Evolutionary conservation across 73 alveolate genomes (phyloP), one percentile per base, ranked within the genome.

Genomic region (Paramecium tetraurelia): DNA sequence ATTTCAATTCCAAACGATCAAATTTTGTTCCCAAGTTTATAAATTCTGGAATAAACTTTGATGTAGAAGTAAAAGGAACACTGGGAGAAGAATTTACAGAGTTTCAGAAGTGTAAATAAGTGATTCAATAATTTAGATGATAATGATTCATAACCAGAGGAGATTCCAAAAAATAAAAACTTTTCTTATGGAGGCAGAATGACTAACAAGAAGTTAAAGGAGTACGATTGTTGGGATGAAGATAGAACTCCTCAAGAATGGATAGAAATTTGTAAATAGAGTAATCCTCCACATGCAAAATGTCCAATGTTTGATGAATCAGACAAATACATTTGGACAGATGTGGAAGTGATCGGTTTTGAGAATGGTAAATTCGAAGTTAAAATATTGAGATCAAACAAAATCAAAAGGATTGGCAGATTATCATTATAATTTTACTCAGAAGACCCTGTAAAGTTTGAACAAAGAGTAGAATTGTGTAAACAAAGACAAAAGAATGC

Each of bases 181-280:
- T 89, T 89, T 38, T 84, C 89, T 12, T 58, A 71, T 71, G 87
- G 87, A 70, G 94, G 94, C 2, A 77, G 76, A 18, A 89, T 46
- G 53, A 89, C 94, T 14, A 89, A 89, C 44, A 89, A 89, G 20
- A 70, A 71, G 18, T 88, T 89, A 21, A 77, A 83, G 48, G 84
- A 89, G 22, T 89, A 89, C 72, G 94, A 89, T 46, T 89, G 94
- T 46, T 89, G 94, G 94, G 92, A 89, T 89, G 94, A 89, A 89
- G 94, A 89, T 20, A 89, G 57, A n/a, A 71, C 94, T 7, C 94
- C 94, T 5, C 33, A 71, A 44, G 40, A 69, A 89, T 89, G 89
- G 92, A 4, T 89, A 24, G 89, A 68, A 70, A 31, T 59, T 12
- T 68, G 71, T 63, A 44, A 43, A 69, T 11, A 89, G 50, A 89